Base-by-base conservation (phyloP, 164 flowering plant genomes). In the Magnolia changhungtana region DNA sequence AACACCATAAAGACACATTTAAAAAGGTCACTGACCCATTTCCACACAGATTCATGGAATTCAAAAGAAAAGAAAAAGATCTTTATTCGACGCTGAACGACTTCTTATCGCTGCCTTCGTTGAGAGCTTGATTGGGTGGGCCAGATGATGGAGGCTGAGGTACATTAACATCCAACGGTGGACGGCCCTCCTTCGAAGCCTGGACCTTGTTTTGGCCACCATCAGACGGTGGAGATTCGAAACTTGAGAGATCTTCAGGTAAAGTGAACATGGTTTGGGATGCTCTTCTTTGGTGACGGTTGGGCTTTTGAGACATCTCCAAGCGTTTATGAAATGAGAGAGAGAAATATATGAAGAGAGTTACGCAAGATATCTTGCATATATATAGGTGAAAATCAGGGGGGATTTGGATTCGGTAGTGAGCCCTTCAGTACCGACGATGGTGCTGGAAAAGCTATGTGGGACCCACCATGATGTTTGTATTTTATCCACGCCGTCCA, bases 261-360 rank as follows among this genome's bases (percentile, higher is more conserved):
- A 82, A 50, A 63, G 79, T 75, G 72, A 86, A 82, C 21, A 76
- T 80, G 72, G 84, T 69, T 81, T 86, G 89, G 20, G 89, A 86
- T 24, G 89, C 81, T 78, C 74, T 85, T 69, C 87, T 78, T 64
- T 83, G 86, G 75, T 86, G 89, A 59, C 89, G 85, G 37, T 76
- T 78, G 0, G 75, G 72, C 75, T 78, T 81, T 61, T 79, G 81
- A 37, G 87, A 83, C 88, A 83, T 83, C 67, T 19, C n/a, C 31
- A 23, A 49, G 59, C 21, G 67, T 8, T 11, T 8, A 55, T 9
- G 45, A 23, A 65, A n/a, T 50, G 9, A 18, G 19, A 13, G n/a
- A 14, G 16, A 50, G 31, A 52, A 31, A 65, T 59, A 14, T 20
- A 1, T 10, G 45, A 37, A 4, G 45, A 37, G 45, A 37, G 45